Base-by-base conservation (phyloP, 805 yeast species). In the Kodamaea hsintzibuensis region DNA sequence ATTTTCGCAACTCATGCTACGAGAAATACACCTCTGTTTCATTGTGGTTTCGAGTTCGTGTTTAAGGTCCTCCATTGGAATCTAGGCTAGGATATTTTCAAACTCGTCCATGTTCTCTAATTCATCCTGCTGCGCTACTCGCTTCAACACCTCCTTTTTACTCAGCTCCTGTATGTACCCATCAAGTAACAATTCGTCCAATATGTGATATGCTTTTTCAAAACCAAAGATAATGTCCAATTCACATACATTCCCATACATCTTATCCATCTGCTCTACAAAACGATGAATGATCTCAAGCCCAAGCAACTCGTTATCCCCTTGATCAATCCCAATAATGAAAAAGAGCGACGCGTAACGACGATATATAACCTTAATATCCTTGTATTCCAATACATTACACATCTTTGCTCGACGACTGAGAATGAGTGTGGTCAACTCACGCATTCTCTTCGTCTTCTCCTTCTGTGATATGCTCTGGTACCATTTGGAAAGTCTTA, bases 191-290 rank as follows among this genome's bases (percentile, higher is more conserved):
- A 95, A 76, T 68, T 95, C 99, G 69, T 95, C 97, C 58, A 95
- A 75, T 10, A 95, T 87, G 70, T 90, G 89, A 69, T 95, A 95
- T 0, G 98, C 98, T 66, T 89, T 88, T 62, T 89, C 89, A 73
- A 95, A 95, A 65, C 96, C 95, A 81, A 95, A 95, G 49, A 95
- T 95, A 57, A 95, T 95, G 72, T 95, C 99, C 63, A 95, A 77
- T 69, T 95, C 99, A 72, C 98, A 91, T 14, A 95, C 99, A 65
- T 91, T 93, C 10, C 97, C 98, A 67, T 90, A 95, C 55, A 91
- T 84, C 62, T 88, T 87, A 75, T 95, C 99, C 97, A 95, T 91
- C 59, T 90, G 91, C 69, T 95, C 99, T 42, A 95, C 99, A 68
- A 86, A 95, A 56, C 98, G 79, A 68, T 95, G 99, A 50, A 95